Evolutionary conservation across 768 basidiomycete species (phyloP), one percentile per base, ranked within the genome.

Genomic region (Rubroboletus satanas): DNA sequence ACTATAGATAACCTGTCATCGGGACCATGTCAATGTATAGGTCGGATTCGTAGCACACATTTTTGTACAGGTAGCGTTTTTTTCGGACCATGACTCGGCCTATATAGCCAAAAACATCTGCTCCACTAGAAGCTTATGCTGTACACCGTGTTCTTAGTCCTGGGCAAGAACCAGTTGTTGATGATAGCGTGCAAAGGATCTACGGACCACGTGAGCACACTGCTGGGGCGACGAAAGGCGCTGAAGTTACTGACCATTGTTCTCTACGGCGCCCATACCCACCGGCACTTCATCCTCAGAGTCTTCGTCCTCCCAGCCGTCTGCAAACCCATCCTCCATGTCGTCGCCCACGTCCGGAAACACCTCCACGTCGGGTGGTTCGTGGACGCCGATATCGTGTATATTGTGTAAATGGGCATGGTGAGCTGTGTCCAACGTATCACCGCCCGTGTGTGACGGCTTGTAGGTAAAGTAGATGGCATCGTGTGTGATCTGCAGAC

Each of bases 401-500:
- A n/a, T n/a, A n/a, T n/a, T n/a, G 9, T 51, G 39, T 14, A 8
- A n/a, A 33, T 44, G 46, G 4, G 10, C 17, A 21, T 45, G 48
- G 2, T 31, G 49, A 11, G 17, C 31, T 11, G 44, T 4, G 38
- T 46, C 54, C 21, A 9, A 31, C 3, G 7, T 26, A 26, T 26
- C 17, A 14, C 17, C 41, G 15, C 11, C 38, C 4, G 32, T n/a
- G 12, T n/a, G 42, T 7, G 53, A 56, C 0, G 69, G 60, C 18
- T 35, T 54, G 46, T 68, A 68, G 51, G 78, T 82, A 35, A 83
- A 58, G 55, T 74, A 84, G 12, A 84, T 55, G 0, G 77, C 78
- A 0, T 80, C 79, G 28, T 80, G 76, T 0, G 80, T 79, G 70
- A 83, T 74, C 62, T 83, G 82, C 21, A 84, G 72, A 60, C 82